These are phyloP conservation scores for Backusella westeae DNA, from an alignment of 192 early-diverging fungal species.

Conservation along the genomic window DNA sequence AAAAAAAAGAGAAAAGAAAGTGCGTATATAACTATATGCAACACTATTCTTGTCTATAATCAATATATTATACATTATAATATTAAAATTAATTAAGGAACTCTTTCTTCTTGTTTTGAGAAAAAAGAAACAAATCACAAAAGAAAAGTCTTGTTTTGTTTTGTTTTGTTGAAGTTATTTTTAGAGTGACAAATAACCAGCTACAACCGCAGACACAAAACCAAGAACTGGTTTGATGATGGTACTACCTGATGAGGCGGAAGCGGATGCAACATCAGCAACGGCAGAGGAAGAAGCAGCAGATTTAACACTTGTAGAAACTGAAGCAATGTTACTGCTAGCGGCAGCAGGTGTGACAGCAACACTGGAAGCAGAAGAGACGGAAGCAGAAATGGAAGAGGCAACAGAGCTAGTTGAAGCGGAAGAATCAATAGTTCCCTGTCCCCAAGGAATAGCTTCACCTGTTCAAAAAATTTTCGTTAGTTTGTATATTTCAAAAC, in stretches of 20 bases:
- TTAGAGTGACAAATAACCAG: constrained; percentile 15
- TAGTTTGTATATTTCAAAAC: not conserved
- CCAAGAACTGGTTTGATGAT: constrained; percentile 3
- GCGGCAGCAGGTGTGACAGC: not conserved
- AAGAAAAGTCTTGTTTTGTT: not conserved
- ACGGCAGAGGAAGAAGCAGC: not conserved
- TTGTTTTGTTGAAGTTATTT: not conserved
- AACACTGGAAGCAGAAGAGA: not conserved
- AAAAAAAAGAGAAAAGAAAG: not conserved
- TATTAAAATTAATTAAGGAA: not conserved
- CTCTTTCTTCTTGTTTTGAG: not conserved
- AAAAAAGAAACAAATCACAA: not conserved
- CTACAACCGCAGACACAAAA: not conserved
- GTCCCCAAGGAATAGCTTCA: constrained; percentile 7
- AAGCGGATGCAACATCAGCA: not conserved
- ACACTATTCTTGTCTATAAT: not conserved
- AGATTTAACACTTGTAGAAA: not conserved
- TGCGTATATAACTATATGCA: not conserved
- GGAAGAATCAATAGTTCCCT: not conserved
- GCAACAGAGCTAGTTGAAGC: not conserved
- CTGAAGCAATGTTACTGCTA: not conserved
- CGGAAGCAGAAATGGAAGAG: not conserved
- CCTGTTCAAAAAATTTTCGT: not conserved
- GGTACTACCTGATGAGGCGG: not conserved
- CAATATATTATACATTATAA: not conserved